These are phyloP conservation scores for Nemania sp. DNA, from an alignment of 2,329 filamentous ascomycete species.

Conservation along the genomic window DNA sequence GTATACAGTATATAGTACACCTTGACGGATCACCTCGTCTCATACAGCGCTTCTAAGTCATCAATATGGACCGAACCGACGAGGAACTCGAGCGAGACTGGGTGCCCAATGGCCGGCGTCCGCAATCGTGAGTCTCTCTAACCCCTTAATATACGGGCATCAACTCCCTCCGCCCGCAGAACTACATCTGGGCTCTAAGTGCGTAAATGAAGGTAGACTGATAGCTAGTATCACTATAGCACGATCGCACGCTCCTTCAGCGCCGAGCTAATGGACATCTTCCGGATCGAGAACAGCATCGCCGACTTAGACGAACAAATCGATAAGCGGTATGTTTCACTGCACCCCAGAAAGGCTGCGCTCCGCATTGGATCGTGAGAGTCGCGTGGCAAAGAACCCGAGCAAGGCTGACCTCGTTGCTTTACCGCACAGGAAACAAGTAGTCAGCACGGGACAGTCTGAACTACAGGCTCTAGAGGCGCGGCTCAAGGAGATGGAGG, in stretches of 20 bases:
- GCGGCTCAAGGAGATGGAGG: constrained; percentile 82
- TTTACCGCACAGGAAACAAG: constrained; percentile 69
- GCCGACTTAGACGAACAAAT: constrained; percentile 75
- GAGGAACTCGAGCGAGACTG: constrained; percentile 76
- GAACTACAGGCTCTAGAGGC: constrained; percentile 88
- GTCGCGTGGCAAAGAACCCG: not conserved
- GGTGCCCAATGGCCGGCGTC: constrained; percentile 77
- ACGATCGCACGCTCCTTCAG: constrained; percentile 89
- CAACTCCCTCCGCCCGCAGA: not conserved
- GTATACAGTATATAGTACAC: not conserved
- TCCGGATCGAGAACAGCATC: constrained; percentile 81
- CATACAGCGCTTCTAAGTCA: not conserved
- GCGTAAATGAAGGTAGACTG: constrained; percentile 20
- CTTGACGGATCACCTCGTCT: not conserved
- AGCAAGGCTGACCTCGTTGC: constrained; percentile 17
- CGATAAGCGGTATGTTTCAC: constrained; percentile 73
- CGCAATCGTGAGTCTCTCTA: constrained; percentile 73
- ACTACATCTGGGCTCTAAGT: not conserved
- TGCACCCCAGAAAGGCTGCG: not conserved
- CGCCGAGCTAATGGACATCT: constrained; percentile 82
- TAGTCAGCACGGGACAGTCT: constrained; percentile 71
- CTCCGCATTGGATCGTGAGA: not conserved
- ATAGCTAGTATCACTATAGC: constrained; percentile 51
- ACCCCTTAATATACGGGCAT: constrained; percentile 26
- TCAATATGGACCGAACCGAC: constrained; percentile 55